Base-by-base conservation (phyloP, 2,329 filamentous ascomycete species). In the Cordyceps sp. region DNA sequence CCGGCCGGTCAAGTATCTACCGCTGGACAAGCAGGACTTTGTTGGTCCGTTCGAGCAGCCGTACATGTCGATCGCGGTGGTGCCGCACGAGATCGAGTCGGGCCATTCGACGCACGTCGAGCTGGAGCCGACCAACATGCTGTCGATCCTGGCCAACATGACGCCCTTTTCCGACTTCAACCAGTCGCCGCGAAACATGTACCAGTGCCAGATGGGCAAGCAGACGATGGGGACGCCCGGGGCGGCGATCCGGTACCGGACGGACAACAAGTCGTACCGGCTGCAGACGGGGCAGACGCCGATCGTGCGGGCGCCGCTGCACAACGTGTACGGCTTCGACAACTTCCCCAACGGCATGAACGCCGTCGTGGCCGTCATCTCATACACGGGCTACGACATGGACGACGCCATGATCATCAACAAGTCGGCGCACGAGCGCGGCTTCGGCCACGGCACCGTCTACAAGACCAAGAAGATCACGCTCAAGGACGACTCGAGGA, bases 361-460 rank as follows among this genome's bases (percentile, higher is more conserved):
- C 47, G 84, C 85, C 8, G 76, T 96, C 25, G 90, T 98, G 36
- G 90, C 90, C 36, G 92, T 98, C 53, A 93, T 98, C 40, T 94
- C 88, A 1, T 98, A 98, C 55, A 96, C 88, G 2, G 90, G 88
- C 32, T 98, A 96, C 59, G 90, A 98, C 66, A 98, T 98, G 90
- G 90, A 98, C 66, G 90, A 98, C 59, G 90, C 90, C 52, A 96
- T 96, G 88, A 96, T 98, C 50, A 66, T 98, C 51, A 96, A 96
- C 65, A 96, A 96, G 55, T 93, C 85, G 15, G 77, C 88, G 3
- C 84, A 94, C 54, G 90, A 98, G 57, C 76, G 90, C 43, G 90
- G 90, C 12, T 96, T 98, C 48, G 88, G 85, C 24, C 76, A 96
- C 48, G 90, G 90, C 34, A 92, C 86, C 5, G 85, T 98, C 45